A percentile compares a stretch with the other conserved stretches of the same genome.
These are phyloP conservation scores for Ascochyta koolunga DNA, from an alignment of 2,329 filamentous ascomycete species.

Conservation along the genomic window DNA sequence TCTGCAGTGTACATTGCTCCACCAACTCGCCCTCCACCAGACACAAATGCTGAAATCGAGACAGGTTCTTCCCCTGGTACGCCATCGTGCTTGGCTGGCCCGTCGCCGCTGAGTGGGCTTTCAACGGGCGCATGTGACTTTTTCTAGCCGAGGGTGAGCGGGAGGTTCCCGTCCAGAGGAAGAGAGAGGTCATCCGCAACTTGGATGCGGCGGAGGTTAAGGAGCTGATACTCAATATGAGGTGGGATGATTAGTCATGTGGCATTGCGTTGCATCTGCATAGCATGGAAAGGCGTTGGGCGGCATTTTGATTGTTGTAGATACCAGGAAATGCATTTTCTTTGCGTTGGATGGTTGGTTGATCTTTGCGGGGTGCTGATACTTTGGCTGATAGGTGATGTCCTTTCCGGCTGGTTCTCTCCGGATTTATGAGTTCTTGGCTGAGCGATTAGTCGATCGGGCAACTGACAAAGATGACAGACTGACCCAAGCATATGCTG, in stretches of 20 bases:
- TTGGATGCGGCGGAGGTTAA: conserved; percentile 30
- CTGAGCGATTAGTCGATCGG: no score
- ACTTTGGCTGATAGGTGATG: no score
- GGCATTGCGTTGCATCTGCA: conserved; percentile 7
- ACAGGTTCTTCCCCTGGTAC: conserved; percentile 39
- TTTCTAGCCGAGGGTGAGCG: conserved; percentile 22
- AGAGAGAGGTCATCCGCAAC: conserved; percentile 1
- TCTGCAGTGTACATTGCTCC: conserved; percentile 33
- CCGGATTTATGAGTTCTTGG: no score
- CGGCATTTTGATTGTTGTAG: conserved; percentile 6
- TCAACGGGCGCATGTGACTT: conserved; percentile 43
- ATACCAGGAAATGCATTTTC: conserved; percentile 9
- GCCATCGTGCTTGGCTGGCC: conserved; percentile 43
- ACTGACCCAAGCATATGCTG: no score
- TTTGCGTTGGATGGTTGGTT: background rate
- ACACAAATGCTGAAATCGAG: conserved; percentile 1
- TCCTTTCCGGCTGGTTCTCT: no score
- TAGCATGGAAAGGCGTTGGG: conserved; percentile 7
- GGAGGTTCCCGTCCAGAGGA: background rate
- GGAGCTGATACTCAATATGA: conserved; percentile 36
- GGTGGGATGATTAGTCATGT: conserved; percentile 36
- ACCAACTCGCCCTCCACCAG: background rate
- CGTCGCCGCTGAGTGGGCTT: conserved; percentile 30
- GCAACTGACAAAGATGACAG: no score
- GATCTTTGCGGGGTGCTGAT: background rate